Percentiles rank a stretch among this genome's conserved stretches.
Conservation (phyloP, 73 alveolate species). For the Blepharisma stoltei region DNA sequence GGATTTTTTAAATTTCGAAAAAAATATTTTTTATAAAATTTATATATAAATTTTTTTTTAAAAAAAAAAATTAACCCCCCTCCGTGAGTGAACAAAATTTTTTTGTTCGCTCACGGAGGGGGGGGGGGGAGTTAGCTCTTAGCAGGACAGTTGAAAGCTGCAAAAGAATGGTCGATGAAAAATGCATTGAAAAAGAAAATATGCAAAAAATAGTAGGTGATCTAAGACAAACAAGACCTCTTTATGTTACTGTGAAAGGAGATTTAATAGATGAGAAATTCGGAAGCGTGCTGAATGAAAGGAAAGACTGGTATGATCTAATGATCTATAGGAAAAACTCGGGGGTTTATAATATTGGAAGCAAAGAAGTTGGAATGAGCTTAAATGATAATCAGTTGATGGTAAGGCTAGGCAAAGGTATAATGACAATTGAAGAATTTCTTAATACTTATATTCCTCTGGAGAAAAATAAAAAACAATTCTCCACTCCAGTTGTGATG, state of each 20-base stretch:
- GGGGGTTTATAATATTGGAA: conserved; percentile 1
- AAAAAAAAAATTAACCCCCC: too few relatives aligned
- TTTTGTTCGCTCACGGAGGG: too few relatives aligned
- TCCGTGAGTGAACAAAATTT: too few relatives aligned
- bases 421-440: conserved; percentile 1
- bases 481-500: neutral
- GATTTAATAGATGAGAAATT: conserved; percentile 4
- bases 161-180: neutral
- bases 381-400: neutral
- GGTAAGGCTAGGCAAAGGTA: conserved; percentile 23
- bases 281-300: conserved; percentile 2
- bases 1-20: too few relatives aligned
- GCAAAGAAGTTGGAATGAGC: neutral
- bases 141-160: conserved; percentile 21
- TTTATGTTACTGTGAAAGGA: conserved; percentile 22
- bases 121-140: too few relatives aligned
- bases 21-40: too few relatives aligned
- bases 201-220: conserved; percentile 6
- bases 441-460: conserved; percentile 21
- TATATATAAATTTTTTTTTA: too few relatives aligned
- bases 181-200: neutral
- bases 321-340: neutral
- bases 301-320: conserved; percentile 1
- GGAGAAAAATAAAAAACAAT: conserved; percentile 8
- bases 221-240: neutral